Conservation (phyloP, 805 yeast species). For the Saturnispora saitoi region DNA sequence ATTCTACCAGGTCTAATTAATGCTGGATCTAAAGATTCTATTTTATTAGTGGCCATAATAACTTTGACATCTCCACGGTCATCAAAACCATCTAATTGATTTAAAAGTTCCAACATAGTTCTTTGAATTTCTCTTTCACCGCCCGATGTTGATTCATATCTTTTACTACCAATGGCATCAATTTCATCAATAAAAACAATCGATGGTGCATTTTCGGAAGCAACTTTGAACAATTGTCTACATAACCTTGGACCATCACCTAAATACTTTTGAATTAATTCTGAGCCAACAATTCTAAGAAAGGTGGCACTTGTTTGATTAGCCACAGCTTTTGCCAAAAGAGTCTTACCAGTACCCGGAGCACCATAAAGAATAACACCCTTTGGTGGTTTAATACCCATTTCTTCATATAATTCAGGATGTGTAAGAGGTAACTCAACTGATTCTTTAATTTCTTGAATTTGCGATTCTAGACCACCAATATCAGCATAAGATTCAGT, state of each 20-base stretch:
- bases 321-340: slow-evolving; percentile 95
- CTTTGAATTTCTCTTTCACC: slow-evolving; percentile 97
- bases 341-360: slow-evolving; percentile 96
- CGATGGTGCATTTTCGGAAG: slow-evolving; percentile 96
- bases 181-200: slow-evolving; percentile 97
- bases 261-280: slow-evolving; percentile 88
- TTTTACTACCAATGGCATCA: slow-evolving; percentile 98
- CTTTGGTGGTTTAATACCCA: slow-evolving; percentile 98
- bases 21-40: slow-evolving; percentile 92
- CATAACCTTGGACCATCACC: slow-evolving; percentile 97
- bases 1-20: slow-evolving; percentile 95
- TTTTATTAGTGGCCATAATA: slow-evolving; percentile 95
- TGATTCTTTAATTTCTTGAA: slow-evolving; percentile 95
- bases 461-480: slow-evolving; percentile 93
- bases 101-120: slow-evolving; percentile 92
- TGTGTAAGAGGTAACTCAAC: slow-evolving; percentile 94
- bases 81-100: slow-evolving; percentile 95
- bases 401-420: slow-evolving; percentile 94
- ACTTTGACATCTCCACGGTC: slow-evolving; percentile 97
- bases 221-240: slow-evolving; percentile 91
- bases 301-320: slow-evolving; percentile 96
- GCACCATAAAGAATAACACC: slow-evolving; percentile 97
- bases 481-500: slow-evolving; percentile 94
- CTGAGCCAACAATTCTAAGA: slow-evolving; percentile 93
- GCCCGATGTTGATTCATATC: slow-evolving; percentile 86